Evolutionary conservation across 495 filamentous ascomycete species (phyloP), one percentile per base, ranked within the genome.

Genomic region (Aspergillus kassunensis): DNA sequence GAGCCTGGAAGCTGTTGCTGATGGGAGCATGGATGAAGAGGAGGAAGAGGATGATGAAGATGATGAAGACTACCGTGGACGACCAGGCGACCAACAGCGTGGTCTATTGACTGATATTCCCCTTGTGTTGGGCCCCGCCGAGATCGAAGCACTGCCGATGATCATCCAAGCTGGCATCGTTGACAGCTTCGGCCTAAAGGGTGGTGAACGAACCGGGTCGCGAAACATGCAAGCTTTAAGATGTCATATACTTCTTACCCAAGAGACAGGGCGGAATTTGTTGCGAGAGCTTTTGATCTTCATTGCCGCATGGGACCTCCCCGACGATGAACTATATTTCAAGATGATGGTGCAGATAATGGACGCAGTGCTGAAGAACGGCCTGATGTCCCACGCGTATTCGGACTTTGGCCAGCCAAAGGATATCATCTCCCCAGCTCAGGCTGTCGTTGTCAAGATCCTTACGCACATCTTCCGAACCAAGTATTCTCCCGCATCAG

Each of bases 261-360:
- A 91, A 49, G 88, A 92, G 51, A 89, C 87, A 51, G 91, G 91
- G 13, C 82, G 88, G 35, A 96, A 93, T 57, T 75, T 97, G 4
- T 78, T 97, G 6, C 79, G 91, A 37, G 91, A 97, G 59, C 81
- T 97, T 44, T 75, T 97, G 19, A 95, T 97, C 49, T 97, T 97
- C 67, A 91, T 97, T 49, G 91, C 91, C 12, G 90, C 93, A 12
- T 97, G 91, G 91, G 91, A 97, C 62, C 84, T 95, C 51, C 85
- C 84, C 12, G 91, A 97, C 58, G 86, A 91, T 35, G 88, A 92
- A 55, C 77, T 93, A 11, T 96, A 96, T 59, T 96, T 95, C 74
- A 90, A 92, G 68, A 85, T 96, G 67, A 97, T 93, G 72, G 87
- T 90, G 10, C 90, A 95, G 66, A 95, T 97, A 51, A 89, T 97